Evolutionary conservation across 1,139 yeast genomes (phyloP).

Genomic region (Yamadazyma trypodendri): DNA sequence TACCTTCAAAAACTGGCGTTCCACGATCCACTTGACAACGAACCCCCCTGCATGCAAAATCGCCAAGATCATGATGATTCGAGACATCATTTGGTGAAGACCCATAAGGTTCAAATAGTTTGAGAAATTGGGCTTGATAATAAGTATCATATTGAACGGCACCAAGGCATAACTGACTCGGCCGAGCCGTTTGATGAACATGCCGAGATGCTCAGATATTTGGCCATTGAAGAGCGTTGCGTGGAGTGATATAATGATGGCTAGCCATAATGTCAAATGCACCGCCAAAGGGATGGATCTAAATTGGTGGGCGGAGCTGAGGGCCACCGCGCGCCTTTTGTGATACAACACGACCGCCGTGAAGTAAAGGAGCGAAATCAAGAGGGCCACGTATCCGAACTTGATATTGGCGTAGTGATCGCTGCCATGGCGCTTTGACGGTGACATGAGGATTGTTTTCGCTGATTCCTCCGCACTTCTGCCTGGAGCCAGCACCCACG

Average conservation of each 20-base stretch:
- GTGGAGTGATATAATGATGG: slow-evolving; percentile 21
- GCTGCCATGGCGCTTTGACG: slow-evolving; percentile 8
- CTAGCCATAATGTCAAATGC: slow-evolving; percentile 31
- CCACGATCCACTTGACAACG: slow-evolving; percentile 44
- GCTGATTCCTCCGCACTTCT: too few species aligned
- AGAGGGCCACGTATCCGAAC: slow-evolving; percentile 48
- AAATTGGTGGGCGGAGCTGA: not conserved
- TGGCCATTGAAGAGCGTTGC: slow-evolving; percentile 21
- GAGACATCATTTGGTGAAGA: slow-evolving; percentile 79
- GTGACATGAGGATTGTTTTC: not conserved
- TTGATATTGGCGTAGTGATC: slow-evolving; percentile 37
- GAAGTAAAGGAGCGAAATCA: slow-evolving; percentile 31
- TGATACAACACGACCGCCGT: not conserved
- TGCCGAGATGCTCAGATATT: slow-evolving; percentile 21
- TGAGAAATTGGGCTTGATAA: slow-evolving; percentile 49
- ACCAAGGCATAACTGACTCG: slow-evolving; percentile 64
- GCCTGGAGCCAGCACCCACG: too few species aligned
- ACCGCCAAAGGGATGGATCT: slow-evolving; percentile 4
- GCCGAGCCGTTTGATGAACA: slow-evolving; percentile 44
- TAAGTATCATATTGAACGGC: slow-evolving; percentile 63
- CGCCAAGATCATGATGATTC: slow-evolving; percentile 56
- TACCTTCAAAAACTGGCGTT: slow-evolving; percentile 37
- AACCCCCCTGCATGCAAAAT: slow-evolving; percentile 60
- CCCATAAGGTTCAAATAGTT: slow-evolving; percentile 57
- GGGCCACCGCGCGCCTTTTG: not conserved